Conservation (phyloP, 225 moss, liverwort and hornwort genomes). For the Sphagnum tenellum region DNA sequence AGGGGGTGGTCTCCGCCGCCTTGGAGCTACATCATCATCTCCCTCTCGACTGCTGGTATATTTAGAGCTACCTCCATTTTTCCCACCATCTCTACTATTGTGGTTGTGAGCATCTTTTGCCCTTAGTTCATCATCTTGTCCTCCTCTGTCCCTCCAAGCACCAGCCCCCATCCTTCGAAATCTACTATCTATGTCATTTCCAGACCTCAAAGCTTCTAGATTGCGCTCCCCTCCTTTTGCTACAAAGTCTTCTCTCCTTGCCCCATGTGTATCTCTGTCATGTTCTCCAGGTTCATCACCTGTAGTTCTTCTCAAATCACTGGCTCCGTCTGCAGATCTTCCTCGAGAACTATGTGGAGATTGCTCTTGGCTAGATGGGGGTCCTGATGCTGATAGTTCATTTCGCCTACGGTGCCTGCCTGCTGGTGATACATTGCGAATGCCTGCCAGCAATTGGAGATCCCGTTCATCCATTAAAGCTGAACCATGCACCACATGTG, state of each 20-base stretch:
- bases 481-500: slow-evolving; percentile 95
- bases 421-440: slow-evolving; percentile 48
- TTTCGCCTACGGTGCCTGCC: slow-evolving; percentile 18
- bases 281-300: slow-evolving; percentile 31
- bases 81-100: slow-evolving; percentile 48
- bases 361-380: slow-evolving; percentile 23
- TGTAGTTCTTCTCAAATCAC: slow-evolving; percentile 41
- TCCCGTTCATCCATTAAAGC: slow-evolving; percentile 96
- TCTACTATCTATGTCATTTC: slow-evolving; percentile 18
- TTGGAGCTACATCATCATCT: slow-evolving; percentile 91
- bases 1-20: slow-evolving; percentile 79
- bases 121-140: slow-evolving; percentile 28
- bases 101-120: slow-evolving; percentile 27
- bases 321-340: slow-evolving; percentile 38
- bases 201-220: slow-evolving; percentile 31
- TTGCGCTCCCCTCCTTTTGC: slow-evolving; percentile 35
- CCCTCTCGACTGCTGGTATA: slow-evolving; percentile 81
- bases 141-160: slow-evolving; percentile 23
- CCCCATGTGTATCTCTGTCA: slow-evolving; percentile 20
- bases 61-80: slow-evolving; percentile 52
- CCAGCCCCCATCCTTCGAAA: slow-evolving; percentile 34
- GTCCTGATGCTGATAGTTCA: slow-evolving; percentile 38
- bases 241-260: slow-evolving; percentile 28
- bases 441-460: slow-evolving; percentile 75
- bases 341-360: slow-evolving; percentile 27